Conservation (phyloP, 176 grass and related monocot species). For the Raddia distichophylla region DNA sequence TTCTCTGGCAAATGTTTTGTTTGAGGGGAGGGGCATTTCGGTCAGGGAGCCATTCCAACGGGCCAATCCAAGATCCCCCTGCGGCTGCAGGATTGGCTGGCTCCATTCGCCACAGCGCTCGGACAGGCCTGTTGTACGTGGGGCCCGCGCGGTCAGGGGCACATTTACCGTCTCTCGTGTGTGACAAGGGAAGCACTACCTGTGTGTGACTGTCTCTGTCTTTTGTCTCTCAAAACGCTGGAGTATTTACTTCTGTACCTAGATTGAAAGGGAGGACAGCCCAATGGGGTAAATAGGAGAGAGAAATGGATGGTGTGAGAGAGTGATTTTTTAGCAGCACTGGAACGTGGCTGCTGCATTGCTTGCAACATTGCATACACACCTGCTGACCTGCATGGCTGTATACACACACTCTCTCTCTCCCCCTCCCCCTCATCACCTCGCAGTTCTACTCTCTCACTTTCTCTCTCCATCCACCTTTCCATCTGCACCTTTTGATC, state of each 20-base stretch:
- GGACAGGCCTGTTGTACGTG: neutral
- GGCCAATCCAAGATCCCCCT: neutral
- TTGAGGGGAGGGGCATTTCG: neutral
- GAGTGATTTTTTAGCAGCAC: neutral
- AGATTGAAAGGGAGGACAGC: neutral
- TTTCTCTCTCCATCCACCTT: neutral
- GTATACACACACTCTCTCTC: neutral
- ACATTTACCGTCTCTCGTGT: neutral
- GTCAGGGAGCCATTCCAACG: conserved; percentile 11
- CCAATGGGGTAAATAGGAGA: conserved; percentile 22
- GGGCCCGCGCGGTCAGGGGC: neutral
- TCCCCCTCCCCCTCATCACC: neutral
- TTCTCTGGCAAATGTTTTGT: neutral
- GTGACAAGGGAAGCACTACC: neutral
- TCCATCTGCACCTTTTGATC: neutral
- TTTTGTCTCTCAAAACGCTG: neutral
- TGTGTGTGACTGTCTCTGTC: neutral
- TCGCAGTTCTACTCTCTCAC: neutral
- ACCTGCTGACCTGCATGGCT: neutral
- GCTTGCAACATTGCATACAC: neutral
- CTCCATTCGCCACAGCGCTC: neutral
- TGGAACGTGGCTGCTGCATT: too few species aligned
- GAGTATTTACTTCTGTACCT: conserved; percentile 9
- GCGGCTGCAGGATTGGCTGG: too few species aligned
- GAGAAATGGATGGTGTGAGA: neutral